Conservation (phyloP, 116 monocot species). For the Iris pallida region DNA sequence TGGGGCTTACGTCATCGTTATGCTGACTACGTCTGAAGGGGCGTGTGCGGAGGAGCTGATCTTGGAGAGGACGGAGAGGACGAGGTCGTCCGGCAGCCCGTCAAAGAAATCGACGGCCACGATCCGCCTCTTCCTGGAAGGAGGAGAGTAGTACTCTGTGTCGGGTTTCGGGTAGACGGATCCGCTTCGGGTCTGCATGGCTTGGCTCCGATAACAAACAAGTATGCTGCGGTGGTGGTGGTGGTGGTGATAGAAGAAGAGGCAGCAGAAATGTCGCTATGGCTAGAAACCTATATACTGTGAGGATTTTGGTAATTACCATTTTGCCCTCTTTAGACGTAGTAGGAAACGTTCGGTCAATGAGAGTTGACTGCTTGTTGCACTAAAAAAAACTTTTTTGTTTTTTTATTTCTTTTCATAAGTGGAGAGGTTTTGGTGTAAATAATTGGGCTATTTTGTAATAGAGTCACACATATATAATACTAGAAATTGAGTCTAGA, state of each 20-base stretch:
- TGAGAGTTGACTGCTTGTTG: neutral
- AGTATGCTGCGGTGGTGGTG: neutral
- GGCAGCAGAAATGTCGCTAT: neutral
- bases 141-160: no score
- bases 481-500: no score
- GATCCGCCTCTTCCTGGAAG: neutral
- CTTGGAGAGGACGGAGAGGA: slow-evolving; percentile 39
- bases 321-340: neutral
- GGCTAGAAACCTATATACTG: neutral
- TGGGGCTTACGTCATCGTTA: slow-evolving; percentile 26
- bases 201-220: slow-evolving; percentile 9
- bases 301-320: neutral
- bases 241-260: neutral
- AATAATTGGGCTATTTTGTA: no score
- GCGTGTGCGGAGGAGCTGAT: slow-evolving; percentile 34
- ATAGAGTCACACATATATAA: no score
- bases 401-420: no score
- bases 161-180: slow-evolving; percentile 9
- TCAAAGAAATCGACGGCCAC: slow-evolving; percentile 33
- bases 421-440: no score
- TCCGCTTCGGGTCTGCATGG: slow-evolving; percentile 26
- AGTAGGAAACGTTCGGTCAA: neutral
- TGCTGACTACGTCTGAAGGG: slow-evolving; percentile 45
- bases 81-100: slow-evolving; percentile 55
- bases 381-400: no score